Evolutionary conservation across 2,329 filamentous ascomycete species (phyloP).

Genomic region (Atkinsonella texensis): DNA sequence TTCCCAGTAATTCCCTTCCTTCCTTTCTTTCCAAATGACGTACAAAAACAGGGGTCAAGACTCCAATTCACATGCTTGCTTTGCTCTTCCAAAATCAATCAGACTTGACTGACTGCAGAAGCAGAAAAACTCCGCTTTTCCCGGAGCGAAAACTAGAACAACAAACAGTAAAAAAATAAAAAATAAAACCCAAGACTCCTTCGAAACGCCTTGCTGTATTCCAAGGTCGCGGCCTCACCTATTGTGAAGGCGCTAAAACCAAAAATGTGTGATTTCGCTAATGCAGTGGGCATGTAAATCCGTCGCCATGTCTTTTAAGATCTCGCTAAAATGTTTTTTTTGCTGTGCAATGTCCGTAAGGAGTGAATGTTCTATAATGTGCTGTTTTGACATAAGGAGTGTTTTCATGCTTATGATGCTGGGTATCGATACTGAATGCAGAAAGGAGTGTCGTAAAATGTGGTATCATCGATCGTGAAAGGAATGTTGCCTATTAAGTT

Average conservation of each 20-base stretch:
- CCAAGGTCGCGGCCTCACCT: neutral
- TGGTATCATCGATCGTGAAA: slow-evolving; percentile 22
- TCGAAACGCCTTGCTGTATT: slow-evolving; percentile 4
- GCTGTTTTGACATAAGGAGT: slow-evolving; percentile 28
- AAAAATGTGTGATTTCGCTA: neutral
- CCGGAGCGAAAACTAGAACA: neutral
- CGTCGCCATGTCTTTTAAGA: slow-evolving; percentile 7
- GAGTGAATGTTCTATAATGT: slow-evolving; percentile 7
- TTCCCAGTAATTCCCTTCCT: neutral
- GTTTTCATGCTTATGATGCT: slow-evolving; percentile 25
- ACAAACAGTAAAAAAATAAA: slow-evolving; percentile 1
- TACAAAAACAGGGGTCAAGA: no score
- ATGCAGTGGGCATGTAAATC: neutral
- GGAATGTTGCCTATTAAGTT: slow-evolving; percentile 22
- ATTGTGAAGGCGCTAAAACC: neutral
- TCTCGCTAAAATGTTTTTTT: slow-evolving; percentile 5
- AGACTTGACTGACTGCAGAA: no score
- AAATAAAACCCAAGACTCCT: neutral
- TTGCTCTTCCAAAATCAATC: neutral
- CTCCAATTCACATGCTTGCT: neutral
- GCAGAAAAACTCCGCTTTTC: neutral
- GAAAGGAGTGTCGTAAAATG: slow-evolving; percentile 2
- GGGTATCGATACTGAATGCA: slow-evolving; percentile 3
- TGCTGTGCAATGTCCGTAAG: slow-evolving; percentile 8
- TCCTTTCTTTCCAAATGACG: neutral